Percentiles rank a stretch among this genome's conserved stretches.
phyloP scores from a whole-genome alignment of 257 asterid genomes.

The Solanum lycopersicoides region DNA sequence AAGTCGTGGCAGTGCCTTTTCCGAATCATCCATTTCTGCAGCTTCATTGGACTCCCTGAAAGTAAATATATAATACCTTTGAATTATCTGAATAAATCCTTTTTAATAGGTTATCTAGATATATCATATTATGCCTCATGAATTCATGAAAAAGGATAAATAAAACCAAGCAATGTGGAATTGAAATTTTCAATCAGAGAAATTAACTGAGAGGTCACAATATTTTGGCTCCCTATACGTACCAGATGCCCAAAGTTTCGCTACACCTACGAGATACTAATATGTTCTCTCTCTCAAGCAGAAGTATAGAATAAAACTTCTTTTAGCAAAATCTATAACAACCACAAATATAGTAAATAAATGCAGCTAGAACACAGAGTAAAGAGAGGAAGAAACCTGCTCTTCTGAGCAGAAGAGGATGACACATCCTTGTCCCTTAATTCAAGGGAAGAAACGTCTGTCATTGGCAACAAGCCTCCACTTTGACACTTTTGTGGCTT shows the following conservation, averaged over 20 bases:
- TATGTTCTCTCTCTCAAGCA: background rate
- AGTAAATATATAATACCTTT: background rate
- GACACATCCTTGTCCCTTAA: conserved; percentile 26
- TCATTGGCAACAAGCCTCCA: conserved; percentile 47
- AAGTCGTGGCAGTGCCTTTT: conserved; percentile 48
- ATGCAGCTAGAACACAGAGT: background rate
- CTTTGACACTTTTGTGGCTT: conserved; percentile 17
- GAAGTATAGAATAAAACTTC: background rate
- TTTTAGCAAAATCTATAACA: background rate
- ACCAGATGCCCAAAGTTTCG: background rate
- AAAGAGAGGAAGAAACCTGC: conserved; percentile 29
- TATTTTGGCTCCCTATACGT: background rate
- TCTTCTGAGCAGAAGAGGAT: conserved; percentile 32
- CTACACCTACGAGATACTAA: background rate
- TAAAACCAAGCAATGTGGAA: background rate
- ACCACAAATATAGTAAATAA: background rate
- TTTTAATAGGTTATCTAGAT: background rate
- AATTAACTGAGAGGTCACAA: background rate
- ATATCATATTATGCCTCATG: background rate
- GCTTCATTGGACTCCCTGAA: conserved; percentile 65
- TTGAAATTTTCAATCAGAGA: background rate
- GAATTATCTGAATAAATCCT: background rate
- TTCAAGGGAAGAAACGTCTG: conserved; percentile 38
- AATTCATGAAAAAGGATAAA: background rate
- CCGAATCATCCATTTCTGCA: conserved; percentile 59